A percentile compares a stretch with the other conserved stretches of the same genome.
These are phyloP conservation scores for Dothiorella sarmentorum DNA, from an alignment of 2,329 filamentous ascomycete genomes.

Conservation along the genomic window DNA sequence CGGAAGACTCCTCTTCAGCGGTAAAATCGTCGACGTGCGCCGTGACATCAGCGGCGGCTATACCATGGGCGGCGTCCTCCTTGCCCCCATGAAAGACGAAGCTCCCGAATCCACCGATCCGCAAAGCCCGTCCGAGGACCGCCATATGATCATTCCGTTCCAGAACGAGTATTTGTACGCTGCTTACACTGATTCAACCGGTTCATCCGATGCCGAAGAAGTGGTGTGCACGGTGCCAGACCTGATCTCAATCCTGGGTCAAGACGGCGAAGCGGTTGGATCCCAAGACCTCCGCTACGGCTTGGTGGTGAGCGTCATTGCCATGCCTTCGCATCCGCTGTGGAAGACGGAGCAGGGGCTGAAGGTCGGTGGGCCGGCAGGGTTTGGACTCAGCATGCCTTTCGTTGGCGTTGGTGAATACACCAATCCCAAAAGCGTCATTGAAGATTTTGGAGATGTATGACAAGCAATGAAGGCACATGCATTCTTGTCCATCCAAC, in stretches of 20 bases:
- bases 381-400: neutral
- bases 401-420: neutral
- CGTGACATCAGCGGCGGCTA: neutral
- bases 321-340: neutral
- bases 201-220: neutral
- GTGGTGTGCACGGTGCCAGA: neutral
- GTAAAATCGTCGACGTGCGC: neutral
- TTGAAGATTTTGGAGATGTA: neutral
- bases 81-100: neutral
- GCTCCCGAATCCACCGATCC: neutral
- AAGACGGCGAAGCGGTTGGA: neutral
- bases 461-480: too few relatives aligned
- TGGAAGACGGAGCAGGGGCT: conserved; percentile 2
- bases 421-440: neutral
- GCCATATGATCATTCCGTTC: neutral
- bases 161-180: conserved; percentile 8
- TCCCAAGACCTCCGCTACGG: neutral
- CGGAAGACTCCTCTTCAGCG: neutral
- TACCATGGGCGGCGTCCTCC: neutral
- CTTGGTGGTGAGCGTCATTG: neutral
- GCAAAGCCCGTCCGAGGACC: neutral
- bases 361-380: neutral
- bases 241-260: neutral
- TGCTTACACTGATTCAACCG: neutral
- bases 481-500: too few relatives aligned